Evolutionary conservation across 805 yeast species (phyloP).

Genomic region (Lipomyces orientalis): DNA sequence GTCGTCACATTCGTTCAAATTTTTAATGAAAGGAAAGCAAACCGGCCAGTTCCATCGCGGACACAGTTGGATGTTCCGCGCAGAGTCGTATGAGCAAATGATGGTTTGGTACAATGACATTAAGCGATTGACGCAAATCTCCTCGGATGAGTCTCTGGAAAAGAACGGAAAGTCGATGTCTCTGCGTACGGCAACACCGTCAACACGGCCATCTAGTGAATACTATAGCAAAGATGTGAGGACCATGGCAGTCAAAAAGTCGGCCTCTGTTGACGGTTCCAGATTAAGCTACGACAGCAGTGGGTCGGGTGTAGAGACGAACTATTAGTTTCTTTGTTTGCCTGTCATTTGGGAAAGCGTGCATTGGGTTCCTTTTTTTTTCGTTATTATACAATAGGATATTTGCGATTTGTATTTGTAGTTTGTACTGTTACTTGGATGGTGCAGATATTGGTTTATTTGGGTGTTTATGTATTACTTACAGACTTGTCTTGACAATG

Average conservation of each 20-base stretch:
- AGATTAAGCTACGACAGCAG: conserved; percentile 5
- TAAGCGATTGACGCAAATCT: conserved; percentile 45
- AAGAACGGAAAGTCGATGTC: background rate
- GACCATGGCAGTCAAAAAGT: background rate
- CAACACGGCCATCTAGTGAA: conserved; percentile 22
- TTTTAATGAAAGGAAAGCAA: conserved; percentile 76
- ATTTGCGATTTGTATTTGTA: conserved; percentile 3
- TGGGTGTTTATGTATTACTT: background rate
- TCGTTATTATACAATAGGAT: background rate
- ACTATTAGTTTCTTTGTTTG: background rate
- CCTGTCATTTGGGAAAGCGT: background rate
- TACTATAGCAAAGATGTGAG: conserved; percentile 12
- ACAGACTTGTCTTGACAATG: background rate
- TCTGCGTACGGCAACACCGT: conserved; percentile 5
- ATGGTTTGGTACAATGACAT: conserved; percentile 84
- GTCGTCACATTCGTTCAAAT: conserved; percentile 54
- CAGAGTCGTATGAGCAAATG: conserved; percentile 82
- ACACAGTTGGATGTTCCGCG: conserved; percentile 93
- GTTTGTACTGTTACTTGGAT: background rate
- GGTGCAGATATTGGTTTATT: background rate
- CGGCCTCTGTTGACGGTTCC: background rate
- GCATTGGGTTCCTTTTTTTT: background rate
- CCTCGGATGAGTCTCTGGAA: background rate
- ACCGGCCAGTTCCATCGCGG: conserved; percentile 77
- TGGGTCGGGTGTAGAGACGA: conserved; percentile 5